Evolutionary conservation across 768 basidiomycete species (phyloP), one percentile per base, ranked within the genome.

Genomic region (Lactifluus volemus): DNA sequence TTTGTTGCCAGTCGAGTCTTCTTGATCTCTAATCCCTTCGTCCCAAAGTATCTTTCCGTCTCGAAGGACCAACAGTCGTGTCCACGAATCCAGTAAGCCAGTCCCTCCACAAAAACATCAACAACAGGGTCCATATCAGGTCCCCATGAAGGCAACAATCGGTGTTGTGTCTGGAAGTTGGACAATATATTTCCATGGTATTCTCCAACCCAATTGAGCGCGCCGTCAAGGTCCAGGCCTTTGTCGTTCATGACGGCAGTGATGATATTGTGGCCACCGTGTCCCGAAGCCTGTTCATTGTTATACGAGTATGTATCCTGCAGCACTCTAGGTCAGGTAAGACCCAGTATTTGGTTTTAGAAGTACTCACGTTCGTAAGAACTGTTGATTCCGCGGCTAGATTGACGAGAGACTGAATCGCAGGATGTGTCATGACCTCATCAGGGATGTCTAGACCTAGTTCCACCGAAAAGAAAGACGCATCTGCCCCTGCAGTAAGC

Each of bases 221-320:
- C 77, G 5, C 63, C 69, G 63, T 77, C 71, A 2, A 78, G 61
- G 34, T 69, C 67, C 10, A 75, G 57, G 1, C 68, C 58, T 6
- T 70, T 60, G 25, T 77, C 69, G 47, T 72, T 67, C 74, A 77
- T 79, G 49, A 79, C 70, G 19, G 78, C 68, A 0, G 73, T 73
- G 53, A 81, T 67, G 52, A 76, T 65, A 49, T 80, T 81, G 62
- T 78, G 75, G 19, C 67, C 66, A 19, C 71, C 76, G 11, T 74
- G 66, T 0, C 77, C 76, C 17, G 70, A 68, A 11, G 77, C 72
- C 55, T 76, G 73, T 58, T 79, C 77, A 17, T 69, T 70, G 30
- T 71, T 69, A 63, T 74, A 77, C 9, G 76, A 79, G 61, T 71
- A 74, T 19, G 77, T 63, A 63, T 77, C 76, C 74, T 79, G 44